Evolutionary conservation across 257 asterid species (phyloP), one percentile per base, ranked within the genome.

Genomic region (Solanum ossicruentum): DNA sequence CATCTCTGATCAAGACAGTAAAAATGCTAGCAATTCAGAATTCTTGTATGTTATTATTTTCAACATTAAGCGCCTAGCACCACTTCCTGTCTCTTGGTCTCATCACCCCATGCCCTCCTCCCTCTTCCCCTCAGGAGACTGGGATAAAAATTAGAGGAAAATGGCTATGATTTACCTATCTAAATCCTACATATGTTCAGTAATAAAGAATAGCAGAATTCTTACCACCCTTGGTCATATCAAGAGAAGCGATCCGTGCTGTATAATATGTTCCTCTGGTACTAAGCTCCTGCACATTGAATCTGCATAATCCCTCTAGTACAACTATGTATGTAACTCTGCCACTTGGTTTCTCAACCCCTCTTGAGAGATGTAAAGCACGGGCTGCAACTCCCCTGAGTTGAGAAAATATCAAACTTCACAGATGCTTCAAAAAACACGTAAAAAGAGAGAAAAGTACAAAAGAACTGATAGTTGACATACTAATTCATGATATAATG

Each of bases 281-380:
- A 90, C 97, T 97, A 86, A 97, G 93, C 91, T 97, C 99, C 89
- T 95, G 98, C 70, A 97, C 99, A 83, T 90, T 92, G 89, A 97
- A 97, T 91, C 99, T 92, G 91, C 98, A 95, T 89, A 95, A 86
- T 54, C 98, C 99, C 91, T 95, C 99, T 39, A 97, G 98, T 84
- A 95, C 98, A 85, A 97, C 99, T 80, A 90, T 92, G 92, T 97
- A 97, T 60, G 98, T 97, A 84, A 97, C 98, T 89, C 98, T 94
- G 85, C 99, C 99, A 83, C 99, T 97, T 57, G 99, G 98, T 94
- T 97, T 95, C 90, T 97, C 98, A 89, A 95, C 98, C 87, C 98
- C 99, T 89, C 98, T 94, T 52, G 98, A 95, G 85, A 97, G 93
- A 91, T 95, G 98, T 80, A 97, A 92, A 85, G 98, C 99, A 75